phyloP scores from a whole-genome alignment of 441 rosid species.

The Erodium texanum region DNA sequence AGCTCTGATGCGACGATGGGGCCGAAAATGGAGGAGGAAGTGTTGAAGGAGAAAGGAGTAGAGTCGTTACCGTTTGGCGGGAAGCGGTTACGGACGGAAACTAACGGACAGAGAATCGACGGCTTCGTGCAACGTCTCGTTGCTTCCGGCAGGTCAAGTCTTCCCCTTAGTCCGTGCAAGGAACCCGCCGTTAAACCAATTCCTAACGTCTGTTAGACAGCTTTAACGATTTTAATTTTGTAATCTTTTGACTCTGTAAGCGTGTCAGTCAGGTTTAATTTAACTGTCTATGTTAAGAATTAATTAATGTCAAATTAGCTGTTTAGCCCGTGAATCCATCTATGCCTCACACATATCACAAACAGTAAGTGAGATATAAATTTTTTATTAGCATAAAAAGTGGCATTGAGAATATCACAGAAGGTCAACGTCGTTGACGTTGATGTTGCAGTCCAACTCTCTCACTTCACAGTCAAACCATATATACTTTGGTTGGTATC shows the following conservation, averaged over 20 bases:
- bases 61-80: slow-evolving; percentile 87
- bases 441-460: neutral
- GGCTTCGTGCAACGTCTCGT: slow-evolving; percentile 69
- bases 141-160: slow-evolving; percentile 63
- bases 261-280: slow-evolving; percentile 16
- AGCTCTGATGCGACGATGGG: neutral
- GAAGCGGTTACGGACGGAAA: slow-evolving; percentile 75
- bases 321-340: neutral
- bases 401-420: neutral
- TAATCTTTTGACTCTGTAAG: slow-evolving; percentile 5
- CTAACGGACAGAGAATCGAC: slow-evolving; percentile 66
- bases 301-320: slow-evolving; percentile 9
- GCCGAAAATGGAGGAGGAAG: slow-evolving; percentile 31
- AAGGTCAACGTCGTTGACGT: neutral
- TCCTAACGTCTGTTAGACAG: slow-evolving; percentile 49
- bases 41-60: slow-evolving; percentile 66
- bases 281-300: slow-evolving; percentile 16
- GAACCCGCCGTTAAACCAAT: slow-evolving; percentile 42
- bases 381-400: no score
- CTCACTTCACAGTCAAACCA: neutral
- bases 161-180: slow-evolving; percentile 88
- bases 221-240: neutral
- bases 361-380: no score
- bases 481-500: neutral
- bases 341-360: no score